Base-by-base conservation (phyloP, 169 alveolate species). In the Cryptosporidium ubiquitum region DNA sequence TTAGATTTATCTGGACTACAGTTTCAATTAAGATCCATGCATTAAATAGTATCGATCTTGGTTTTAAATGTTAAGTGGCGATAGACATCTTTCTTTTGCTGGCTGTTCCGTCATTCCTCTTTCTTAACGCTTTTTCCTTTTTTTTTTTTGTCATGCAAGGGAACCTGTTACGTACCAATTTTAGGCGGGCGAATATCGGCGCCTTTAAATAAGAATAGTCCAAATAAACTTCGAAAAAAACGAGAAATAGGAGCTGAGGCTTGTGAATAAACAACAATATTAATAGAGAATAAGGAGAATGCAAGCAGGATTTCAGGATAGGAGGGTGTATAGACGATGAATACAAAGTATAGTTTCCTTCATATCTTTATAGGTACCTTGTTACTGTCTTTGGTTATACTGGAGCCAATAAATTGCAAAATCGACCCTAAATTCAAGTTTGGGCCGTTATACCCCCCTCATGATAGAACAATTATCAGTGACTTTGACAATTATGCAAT, bases 401-500 rank as follows among this genome's bases (percentile, higher is more conserved):
- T 71, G 29, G 44, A 23, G 42, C 61, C 37, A 12, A 39, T 29
- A 1, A 69, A 37, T 55, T 70, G 85, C 42, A 79, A 49, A 37
- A 44, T 12, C 23, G 55, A 20, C 51, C 16, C 89, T 1, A 51
- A 39, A 33, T 69, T 79, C 49, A 79, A 79, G 47, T 79, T 79
- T 61, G 89, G 75, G 12, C 75, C 89, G n/a, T 68, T 37, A 2
- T 16, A 35, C 39, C 68, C 79, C 37, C 89, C 89, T 26, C 89
- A 79, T 61, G 89, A 79, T 31, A 79, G 75, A 64, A 31, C 68
- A 12, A 61, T 61, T 16, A 79, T 79, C 23, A 66, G 44, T 18
- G 89, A 79, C 66, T 79, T 79, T 64, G 89, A 79, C 31, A 39
- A 20, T 4, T 79, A 58, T 79, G 89, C 89, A 16, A 79, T 79